Percentiles rank a stretch among this genome's conserved stretches.
Evolutionary conservation across 2,329 filamentous ascomycete species (phyloP).

Genomic region (Curvularia hawaiiensis): DNA sequence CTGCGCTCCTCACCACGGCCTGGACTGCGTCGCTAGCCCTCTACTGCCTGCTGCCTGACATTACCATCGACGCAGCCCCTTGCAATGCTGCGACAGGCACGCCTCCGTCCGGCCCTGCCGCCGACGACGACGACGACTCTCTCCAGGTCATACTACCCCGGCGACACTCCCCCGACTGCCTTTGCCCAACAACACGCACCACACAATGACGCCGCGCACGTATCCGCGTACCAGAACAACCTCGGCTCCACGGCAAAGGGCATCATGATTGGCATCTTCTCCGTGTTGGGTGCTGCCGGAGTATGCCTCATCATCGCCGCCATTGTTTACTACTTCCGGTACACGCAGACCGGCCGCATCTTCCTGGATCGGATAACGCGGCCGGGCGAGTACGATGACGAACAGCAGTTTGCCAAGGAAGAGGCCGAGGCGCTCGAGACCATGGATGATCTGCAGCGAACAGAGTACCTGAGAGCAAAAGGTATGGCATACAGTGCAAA

Average conservation of each 20-base stretch:
- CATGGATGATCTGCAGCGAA: conserved; percentile 92
- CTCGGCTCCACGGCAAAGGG: conserved; percentile 69
- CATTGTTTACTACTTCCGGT: conserved; percentile 91
- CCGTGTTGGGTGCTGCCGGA: conserved; percentile 88
- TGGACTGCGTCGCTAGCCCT: conserved; percentile 9
- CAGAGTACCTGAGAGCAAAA: conserved; percentile 93
- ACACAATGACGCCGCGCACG: conserved; percentile 34
- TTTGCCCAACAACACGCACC: conserved; percentile 22
- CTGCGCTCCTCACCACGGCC: conserved; percentile 28
- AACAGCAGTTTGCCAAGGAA: conserved; percentile 90
- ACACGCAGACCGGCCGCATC: conserved; percentile 86
- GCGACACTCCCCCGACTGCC: conserved; percentile 26
- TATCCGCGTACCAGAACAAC: conserved; percentile 28
- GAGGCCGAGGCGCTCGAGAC: conserved; percentile 92
- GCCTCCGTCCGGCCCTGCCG: conserved; percentile 33
- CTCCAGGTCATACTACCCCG: conserved; percentile 33
- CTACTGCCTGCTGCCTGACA: conserved; percentile 10
- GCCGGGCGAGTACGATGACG: conserved; percentile 96
- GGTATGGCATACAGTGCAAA: conserved; percentile 61
- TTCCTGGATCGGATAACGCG: conserved; percentile 90
- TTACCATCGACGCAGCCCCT: conserved; percentile 11
- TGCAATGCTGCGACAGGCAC: conserved; percentile 43
- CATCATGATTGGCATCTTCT: conserved; percentile 92
- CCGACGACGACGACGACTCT: conserved; percentile 45
- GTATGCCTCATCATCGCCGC: conserved; percentile 80